Evolutionary conservation across 2,329 filamentous ascomycete species (phyloP), one percentile per base, ranked within the genome.

Genomic region (Aspergillus proliferans): DNA sequence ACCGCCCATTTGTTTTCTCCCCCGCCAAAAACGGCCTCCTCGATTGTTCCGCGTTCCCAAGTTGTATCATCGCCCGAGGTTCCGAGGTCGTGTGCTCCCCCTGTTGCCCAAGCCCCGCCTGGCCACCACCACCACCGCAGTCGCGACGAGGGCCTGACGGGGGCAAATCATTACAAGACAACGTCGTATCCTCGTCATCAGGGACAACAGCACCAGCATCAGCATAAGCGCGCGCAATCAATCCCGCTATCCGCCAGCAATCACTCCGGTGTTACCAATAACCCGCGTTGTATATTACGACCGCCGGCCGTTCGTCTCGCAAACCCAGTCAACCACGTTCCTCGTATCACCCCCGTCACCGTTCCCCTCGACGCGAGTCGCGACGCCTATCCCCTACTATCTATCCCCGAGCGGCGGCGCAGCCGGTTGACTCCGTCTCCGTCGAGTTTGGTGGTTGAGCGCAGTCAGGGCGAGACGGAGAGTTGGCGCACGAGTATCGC

Each of bases 281-380:
- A 19, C n/a, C 36, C 19, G 15, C 41, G 41, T 28, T 43, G 22
- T 7, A 59, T 64, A 55, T 50, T 58, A 48, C 59, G 64, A 39
- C 65, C 67, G 28, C 70, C 74, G 47, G 70, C 76, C 30, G 75
- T 78, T 47, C 73, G 79, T 49, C 74, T 83, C 52, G 81, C 80
- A 69, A 83, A 83, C 63, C 81, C 81, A 34, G 73, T 81, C 59
- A 83, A 84, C 61, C 76, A 79, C 67, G 78, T 81, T 43, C 81
- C 79, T 38, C 76, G 78, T 50, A 68, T 70, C 28, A 77, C 76
- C 43, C 75, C 75, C 48, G 65, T 78, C 34, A 70, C 70, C 18
- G 57, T 76, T 39, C 61, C 61, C 10, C 55, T 66, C 45, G 61
- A 62, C 40, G 51, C 62, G 50, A 62, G 68, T 48, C 70, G 74